Percentiles rank a stretch among this genome's conserved stretches.
phyloP scores from a whole-genome alignment of 148 eudicot genomes.

The Diospyros lotus region DNA sequence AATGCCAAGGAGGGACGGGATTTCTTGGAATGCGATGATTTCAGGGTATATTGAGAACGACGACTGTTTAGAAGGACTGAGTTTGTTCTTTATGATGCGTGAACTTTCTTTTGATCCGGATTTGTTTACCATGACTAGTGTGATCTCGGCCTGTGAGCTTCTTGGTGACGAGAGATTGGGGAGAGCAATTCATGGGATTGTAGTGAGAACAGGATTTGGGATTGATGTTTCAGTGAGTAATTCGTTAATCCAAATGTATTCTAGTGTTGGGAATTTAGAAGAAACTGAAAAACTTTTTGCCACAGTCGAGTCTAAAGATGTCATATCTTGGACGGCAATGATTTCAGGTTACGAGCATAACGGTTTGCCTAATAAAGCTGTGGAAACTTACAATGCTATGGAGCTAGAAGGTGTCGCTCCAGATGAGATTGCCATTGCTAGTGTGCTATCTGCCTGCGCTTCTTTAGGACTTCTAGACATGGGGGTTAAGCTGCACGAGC shows the following conservation, averaged over 20 bases:
- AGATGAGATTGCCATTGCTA: conserved; percentile 50
- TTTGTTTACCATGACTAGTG: conserved; percentile 62
- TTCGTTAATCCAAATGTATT: conserved; percentile 64
- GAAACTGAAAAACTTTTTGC: conserved; percentile 50
- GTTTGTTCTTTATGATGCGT: conserved; percentile 41
- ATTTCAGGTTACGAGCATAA: conserved; percentile 59
- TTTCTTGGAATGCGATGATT: conserved; percentile 66
- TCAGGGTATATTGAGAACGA: conserved; percentile 50
- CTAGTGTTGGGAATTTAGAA: conserved; percentile 52
- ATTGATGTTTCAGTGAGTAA: conserved; percentile 64
- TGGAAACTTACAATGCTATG: conserved; percentile 45
- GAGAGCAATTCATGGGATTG: conserved; percentile 65
- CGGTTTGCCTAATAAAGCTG: conserved; percentile 34
- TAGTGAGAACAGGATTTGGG: conserved; percentile 35
- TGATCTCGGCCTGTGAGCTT: conserved; percentile 74
- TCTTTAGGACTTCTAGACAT: conserved; percentile 27
- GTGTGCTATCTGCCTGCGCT: conserved; percentile 53
- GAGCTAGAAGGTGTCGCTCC: conserved; percentile 44
- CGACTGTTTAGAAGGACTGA: conserved; percentile 40
- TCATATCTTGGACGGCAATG: conserved; percentile 78
- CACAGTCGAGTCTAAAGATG: conserved; percentile 46
- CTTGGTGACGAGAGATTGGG: conserved; percentile 55
- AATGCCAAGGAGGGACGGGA: conserved; percentile 49
- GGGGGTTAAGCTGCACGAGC: conserved; percentile 57
- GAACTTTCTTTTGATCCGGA: conserved; percentile 38